A percentile compares a stretch with the other conserved stretches of the same genome.
Evolutionary conservation across 139 green algal genomes (phyloP).

Genomic region (Coccomyxa sp.): DNA sequence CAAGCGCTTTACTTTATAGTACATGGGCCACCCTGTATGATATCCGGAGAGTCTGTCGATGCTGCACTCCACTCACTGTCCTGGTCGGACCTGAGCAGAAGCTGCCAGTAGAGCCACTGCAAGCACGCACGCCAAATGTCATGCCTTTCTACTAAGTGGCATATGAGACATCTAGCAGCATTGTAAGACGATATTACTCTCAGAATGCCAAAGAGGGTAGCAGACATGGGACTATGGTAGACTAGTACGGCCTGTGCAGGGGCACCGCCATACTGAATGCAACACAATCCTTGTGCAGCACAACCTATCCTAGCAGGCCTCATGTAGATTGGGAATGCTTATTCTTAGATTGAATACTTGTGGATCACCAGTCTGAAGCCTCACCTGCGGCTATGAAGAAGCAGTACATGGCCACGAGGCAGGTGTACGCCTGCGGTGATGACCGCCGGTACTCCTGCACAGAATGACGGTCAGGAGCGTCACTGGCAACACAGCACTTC

Average conservation of each 20-base stretch:
- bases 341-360: background rate
- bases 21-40: too few relatives aligned
- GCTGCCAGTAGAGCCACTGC: background rate
- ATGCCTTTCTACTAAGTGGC: too few relatives aligned
- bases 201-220: too few relatives aligned
- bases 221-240: too few relatives aligned
- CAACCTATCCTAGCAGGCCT: background rate
- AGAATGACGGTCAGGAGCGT: background rate
- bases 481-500: background rate
- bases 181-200: too few relatives aligned
- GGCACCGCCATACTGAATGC: background rate
- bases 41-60: too few relatives aligned
- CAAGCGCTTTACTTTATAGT: too few relatives aligned
- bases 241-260: too few relatives aligned
- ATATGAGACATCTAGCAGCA: too few relatives aligned
- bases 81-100: background rate
- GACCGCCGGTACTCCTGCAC: background rate
- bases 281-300: background rate
- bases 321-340: background rate
- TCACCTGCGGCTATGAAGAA: conserved; percentile 12
- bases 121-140: background rate
- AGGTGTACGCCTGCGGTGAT: background rate
- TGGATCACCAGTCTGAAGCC: background rate
- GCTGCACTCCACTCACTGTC: too few relatives aligned
- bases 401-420: conserved; percentile 9